Evolutionary conservation across 345 rosid species (phyloP).

Genomic region (Eucalyptus lansdowneana): DNA sequence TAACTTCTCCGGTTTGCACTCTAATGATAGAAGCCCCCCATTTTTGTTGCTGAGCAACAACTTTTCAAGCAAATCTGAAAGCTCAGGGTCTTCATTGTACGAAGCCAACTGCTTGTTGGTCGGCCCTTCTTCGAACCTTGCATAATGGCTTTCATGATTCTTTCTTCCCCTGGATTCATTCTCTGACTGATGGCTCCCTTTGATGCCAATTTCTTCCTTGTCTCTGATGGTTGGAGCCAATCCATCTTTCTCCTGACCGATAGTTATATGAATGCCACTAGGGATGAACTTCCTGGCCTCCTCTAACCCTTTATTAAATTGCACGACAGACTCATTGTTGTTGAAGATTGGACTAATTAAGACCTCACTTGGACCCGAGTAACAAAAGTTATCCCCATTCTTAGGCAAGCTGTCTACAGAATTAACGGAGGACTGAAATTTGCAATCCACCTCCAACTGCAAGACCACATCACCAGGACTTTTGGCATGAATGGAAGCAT

Average conservation of each 20-base stretch:
- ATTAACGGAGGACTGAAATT: not conserved
- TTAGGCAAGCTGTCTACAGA: not conserved
- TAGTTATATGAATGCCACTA: not conserved
- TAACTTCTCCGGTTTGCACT: not conserved
- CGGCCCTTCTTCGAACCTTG: constrained; percentile 31
- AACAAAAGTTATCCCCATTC: not conserved
- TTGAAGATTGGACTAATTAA: constrained; percentile 15
- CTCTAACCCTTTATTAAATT: constrained; percentile 19
- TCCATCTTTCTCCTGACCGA: not conserved
- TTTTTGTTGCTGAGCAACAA: constrained; percentile 7
- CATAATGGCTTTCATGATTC: constrained; percentile 36
- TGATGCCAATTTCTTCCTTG: constrained; percentile 1
- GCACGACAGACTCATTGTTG: constrained; percentile 20
- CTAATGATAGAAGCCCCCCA: not conserved
- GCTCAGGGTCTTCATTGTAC: constrained; percentile 17
- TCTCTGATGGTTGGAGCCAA: not conserved
- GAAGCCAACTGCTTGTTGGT: constrained; percentile 44
- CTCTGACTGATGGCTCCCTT: constrained; percentile 9
- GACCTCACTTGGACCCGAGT: not conserved
- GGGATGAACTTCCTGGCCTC: constrained; percentile 37
- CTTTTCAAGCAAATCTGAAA: constrained; percentile 59
- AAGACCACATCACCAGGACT: not conserved
- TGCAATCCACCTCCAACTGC: not conserved
- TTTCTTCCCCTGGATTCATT: constrained; percentile 36
- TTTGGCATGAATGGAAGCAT: not conserved